Evolutionary conservation across 768 basidiomycete genomes (phyloP).

Genomic region (Austroboletus festivus): DNA sequence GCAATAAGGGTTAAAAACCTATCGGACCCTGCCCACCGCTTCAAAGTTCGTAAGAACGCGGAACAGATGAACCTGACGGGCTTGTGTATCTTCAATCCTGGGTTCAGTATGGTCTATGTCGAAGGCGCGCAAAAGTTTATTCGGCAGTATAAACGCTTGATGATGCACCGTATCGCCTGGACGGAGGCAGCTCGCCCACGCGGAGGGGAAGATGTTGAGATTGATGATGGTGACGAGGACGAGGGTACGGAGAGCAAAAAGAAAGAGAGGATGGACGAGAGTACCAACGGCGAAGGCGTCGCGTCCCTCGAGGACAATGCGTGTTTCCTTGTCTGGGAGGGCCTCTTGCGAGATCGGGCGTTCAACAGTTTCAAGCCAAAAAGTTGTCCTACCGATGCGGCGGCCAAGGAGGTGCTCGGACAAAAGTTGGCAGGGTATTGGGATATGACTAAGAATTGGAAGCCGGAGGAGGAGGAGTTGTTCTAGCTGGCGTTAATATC

Average conservation of each 20-base stretch:
- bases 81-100: conserved; percentile 84
- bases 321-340: conserved; percentile 93
- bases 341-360: conserved; percentile 74
- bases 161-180: conserved; percentile 89
- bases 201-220: conserved; percentile 67
- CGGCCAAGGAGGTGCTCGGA: conserved; percentile 85
- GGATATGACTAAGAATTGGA: conserved; percentile 94
- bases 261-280: conserved; percentile 35
- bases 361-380: conserved; percentile 80
- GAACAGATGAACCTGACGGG: conserved; percentile 88
- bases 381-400: conserved; percentile 77
- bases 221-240: conserved; percentile 51
- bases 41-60: conserved; percentile 96
- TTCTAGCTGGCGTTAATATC: too few species aligned
- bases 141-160: conserved; percentile 81
- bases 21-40: conserved; percentile 88
- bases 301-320: conserved; percentile 78
- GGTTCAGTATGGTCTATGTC: conserved; percentile 88
- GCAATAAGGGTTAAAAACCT: conserved; percentile 77
- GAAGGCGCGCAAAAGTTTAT: conserved; percentile 88
- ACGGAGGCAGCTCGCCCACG: conserved; percentile 84
- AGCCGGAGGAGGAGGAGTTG: conserved; percentile 74
- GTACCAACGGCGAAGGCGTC: conserved; percentile 10
- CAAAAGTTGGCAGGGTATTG: conserved; percentile 85
- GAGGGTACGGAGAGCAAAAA: conserved; percentile 32